These are phyloP conservation scores for Aegilops bicornis DNA, from an alignment of 176 grass and related monocot genomes.

Conservation along the genomic window DNA sequence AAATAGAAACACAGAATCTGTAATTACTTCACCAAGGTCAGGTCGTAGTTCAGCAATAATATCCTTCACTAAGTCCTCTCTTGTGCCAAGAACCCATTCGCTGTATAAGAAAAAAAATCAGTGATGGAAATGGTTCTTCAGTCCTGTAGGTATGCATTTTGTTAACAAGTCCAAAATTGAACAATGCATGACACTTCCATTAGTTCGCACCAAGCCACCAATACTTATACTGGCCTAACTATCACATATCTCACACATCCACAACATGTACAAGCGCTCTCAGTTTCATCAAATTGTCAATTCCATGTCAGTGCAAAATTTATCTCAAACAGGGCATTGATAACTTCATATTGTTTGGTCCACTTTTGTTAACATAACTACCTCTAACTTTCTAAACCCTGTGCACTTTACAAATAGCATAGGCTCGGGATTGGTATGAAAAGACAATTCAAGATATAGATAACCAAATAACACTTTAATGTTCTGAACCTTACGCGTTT, in stretches of 20 bases:
- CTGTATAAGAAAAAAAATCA: conserved; percentile 42
- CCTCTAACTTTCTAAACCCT: background rate
- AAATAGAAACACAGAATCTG: background rate
- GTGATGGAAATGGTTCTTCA: background rate
- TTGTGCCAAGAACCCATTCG: conserved; percentile 97
- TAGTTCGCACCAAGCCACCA: conserved; percentile 22
- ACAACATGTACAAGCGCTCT: conserved; percentile 24
- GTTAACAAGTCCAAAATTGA: conserved; percentile 6
- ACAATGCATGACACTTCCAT: conserved; percentile 11
- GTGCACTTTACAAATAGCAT: conserved; percentile 19
- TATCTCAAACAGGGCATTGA: background rate
- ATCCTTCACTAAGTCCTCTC: conserved; percentile 92
- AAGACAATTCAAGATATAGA: conserved; percentile 11
- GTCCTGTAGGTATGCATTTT: conserved; percentile 14
- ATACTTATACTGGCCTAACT: conserved; percentile 23
- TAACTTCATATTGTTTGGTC: conserved; percentile 8
- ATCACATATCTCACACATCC: conserved; percentile 1
- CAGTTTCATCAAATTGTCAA: conserved; percentile 25
- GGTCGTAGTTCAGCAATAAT: conserved; percentile 78
- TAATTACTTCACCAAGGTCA: conserved; percentile 85
- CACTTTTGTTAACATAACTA: conserved; percentile 15
- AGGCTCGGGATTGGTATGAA: background rate
- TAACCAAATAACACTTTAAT: background rate
- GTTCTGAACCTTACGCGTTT: background rate
- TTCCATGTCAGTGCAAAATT: conserved; percentile 16